Evolutionary conservation across 192 early-diverging fungal genomes (phyloP).

Genomic region (Coemansia sp.): DNA sequence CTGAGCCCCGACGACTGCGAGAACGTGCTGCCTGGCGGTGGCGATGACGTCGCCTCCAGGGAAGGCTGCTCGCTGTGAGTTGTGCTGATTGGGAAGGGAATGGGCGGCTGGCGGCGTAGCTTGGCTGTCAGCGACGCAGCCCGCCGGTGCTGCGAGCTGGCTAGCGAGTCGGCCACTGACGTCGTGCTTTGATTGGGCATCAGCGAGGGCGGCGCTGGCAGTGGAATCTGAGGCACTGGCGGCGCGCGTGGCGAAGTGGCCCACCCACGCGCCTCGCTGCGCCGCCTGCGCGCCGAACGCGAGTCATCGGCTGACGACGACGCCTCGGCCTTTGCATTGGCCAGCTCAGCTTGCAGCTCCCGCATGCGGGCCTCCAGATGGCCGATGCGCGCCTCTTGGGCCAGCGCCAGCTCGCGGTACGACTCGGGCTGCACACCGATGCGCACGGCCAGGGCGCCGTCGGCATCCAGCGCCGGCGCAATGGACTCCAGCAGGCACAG

Average conservation of each 20-base stretch:
- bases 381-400: slow-evolving; percentile 30
- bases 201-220: slow-evolving; percentile 3
- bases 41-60: not conserved
- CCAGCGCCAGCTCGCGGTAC: slow-evolving; percentile 22
- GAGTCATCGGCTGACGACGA: slow-evolving; percentile 11
- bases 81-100: slow-evolving; percentile 35
- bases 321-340: not conserved
- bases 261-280: slow-evolving; percentile 42
- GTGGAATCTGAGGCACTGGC: slow-evolving; percentile 13
- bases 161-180: not conserved
- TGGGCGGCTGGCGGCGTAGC: slow-evolving; percentile 40
- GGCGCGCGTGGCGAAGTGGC: slow-evolving; percentile 37
- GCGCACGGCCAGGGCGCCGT: slow-evolving; percentile 26
- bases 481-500: slow-evolving; percentile 38
- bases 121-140: slow-evolving; percentile 40
- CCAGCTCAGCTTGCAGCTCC: slow-evolving; percentile 10
- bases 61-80: slow-evolving; percentile 29
- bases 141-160: slow-evolving; percentile 19
- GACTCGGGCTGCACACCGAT: slow-evolving; percentile 33
- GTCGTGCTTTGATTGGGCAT: not conserved
- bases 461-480: slow-evolving; percentile 10
- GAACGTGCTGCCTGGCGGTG: not conserved
- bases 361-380: slow-evolving; percentile 27
- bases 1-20: slow-evolving; percentile 20
- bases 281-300: slow-evolving; percentile 10